Evolutionary conservation across 768 basidiomycete genomes (phyloP).

Genomic region (Kwoniella pini): DNA sequence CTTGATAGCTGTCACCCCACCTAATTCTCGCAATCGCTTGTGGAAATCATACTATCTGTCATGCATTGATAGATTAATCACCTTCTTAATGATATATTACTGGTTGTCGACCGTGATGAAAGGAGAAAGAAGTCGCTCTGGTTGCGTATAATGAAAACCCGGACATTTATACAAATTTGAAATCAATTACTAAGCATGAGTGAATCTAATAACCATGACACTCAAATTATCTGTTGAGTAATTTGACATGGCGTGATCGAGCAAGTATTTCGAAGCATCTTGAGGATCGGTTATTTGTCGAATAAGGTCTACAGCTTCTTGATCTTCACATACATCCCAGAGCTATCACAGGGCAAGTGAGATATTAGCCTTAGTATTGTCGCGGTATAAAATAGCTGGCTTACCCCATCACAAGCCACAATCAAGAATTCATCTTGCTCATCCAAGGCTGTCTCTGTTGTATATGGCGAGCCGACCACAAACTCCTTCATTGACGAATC

Average conservation of each 20-base stretch:
- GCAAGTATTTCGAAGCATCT: conserved; percentile 69
- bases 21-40: no score
- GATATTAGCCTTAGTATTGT: not conserved
- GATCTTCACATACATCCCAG: conserved; percentile 94
- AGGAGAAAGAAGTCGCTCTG: no score
- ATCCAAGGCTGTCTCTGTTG: conserved; percentile 91
- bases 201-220: conserved; percentile 80
- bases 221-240: conserved; percentile 96
- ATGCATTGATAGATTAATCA: no score
- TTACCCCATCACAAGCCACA: conserved; percentile 94
- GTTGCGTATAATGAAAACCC: no score
- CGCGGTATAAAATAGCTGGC: conserved; percentile 52
- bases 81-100: no score
- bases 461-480: conserved; percentile 96
- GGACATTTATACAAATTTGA: no score
- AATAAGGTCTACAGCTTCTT: conserved; percentile 83
- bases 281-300: conserved; percentile 70
- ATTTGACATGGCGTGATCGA: conserved; percentile 80
- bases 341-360: conserved; percentile 61
- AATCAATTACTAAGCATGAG: conserved; percentile 4
- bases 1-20: no score
- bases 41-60: no score
- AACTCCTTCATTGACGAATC: conserved; percentile 99
- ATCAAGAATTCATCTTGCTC: conserved; percentile 92
- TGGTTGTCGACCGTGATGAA: no score